Conservation (phyloP, 2,329 filamentous ascomycete genomes). For the Calonectria honghensis region DNA sequence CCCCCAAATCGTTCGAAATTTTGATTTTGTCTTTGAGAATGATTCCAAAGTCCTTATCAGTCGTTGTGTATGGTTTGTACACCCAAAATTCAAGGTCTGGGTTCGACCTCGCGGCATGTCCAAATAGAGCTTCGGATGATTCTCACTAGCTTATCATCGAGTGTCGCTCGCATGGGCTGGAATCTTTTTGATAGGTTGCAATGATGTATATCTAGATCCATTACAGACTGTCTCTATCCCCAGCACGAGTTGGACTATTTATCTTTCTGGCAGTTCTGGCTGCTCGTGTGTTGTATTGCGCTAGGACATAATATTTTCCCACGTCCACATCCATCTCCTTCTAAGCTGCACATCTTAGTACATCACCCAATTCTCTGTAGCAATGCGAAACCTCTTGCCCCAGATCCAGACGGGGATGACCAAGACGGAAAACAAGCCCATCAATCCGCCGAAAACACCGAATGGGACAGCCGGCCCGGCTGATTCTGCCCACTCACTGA, state of each 20-base stretch:
- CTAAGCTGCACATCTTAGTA: background rate
- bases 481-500: slow-evolving; percentile 66
- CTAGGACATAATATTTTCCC: background rate
- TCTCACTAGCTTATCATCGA: too few relatives aligned
- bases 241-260: background rate
- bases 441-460: slow-evolving; percentile 71
- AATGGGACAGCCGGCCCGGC: slow-evolving; percentile 68
- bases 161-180: too few relatives aligned
- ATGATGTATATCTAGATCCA: background rate
- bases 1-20: slow-evolving; percentile 56
- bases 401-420: slow-evolving; percentile 59
- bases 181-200: background rate
- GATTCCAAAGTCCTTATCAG: background rate
- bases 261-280: background rate
- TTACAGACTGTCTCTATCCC: background rate
- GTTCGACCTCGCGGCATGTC: background rate
- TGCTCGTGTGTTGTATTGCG: background rate
- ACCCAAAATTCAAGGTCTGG: slow-evolving; percentile 4
- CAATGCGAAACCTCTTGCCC: slow-evolving; percentile 63
- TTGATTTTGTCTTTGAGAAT: slow-evolving; percentile 28
- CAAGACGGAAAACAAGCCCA: slow-evolving; percentile 68
- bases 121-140: background rate
- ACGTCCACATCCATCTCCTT: background rate
- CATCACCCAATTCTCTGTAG: slow-evolving; percentile 44
- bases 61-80: background rate